Evolutionary conservation across 768 basidiomycete species (phyloP).

Genomic region (Galerina sulciceps): DNA sequence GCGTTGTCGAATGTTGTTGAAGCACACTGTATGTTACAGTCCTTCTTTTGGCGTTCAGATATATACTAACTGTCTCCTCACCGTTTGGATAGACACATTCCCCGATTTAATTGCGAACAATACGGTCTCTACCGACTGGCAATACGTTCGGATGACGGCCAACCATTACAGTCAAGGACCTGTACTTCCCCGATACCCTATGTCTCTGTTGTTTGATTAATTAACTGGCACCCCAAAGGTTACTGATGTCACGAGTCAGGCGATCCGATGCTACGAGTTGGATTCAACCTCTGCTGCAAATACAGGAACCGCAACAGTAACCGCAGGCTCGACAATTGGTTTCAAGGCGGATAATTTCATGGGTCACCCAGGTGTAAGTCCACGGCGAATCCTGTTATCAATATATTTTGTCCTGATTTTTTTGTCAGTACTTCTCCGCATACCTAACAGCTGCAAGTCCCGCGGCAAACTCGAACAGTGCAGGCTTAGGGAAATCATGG

Average conservation of each 20-base stretch:
- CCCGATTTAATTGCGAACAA: constrained; percentile 32
- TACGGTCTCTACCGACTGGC: constrained; percentile 32
- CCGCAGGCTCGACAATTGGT: constrained; percentile 34
- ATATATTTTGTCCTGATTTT: not conserved
- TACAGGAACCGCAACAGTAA: constrained; percentile 32
- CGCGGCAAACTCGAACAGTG: constrained; percentile 38
- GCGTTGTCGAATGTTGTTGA: too few relatives aligned
- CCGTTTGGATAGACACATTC: constrained; percentile 29
- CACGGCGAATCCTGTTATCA: not conserved
- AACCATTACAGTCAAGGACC: constrained; percentile 37
- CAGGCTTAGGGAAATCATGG: constrained; percentile 48
- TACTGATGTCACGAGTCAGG: constrained; percentile 36
- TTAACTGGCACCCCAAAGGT: constrained; percentile 25
- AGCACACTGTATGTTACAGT: too few relatives aligned
- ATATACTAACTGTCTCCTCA: too few relatives aligned
- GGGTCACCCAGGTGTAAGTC: constrained; percentile 36
- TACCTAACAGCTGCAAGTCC: constrained; percentile 36
- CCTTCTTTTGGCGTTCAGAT: too few relatives aligned
- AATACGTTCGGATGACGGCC: constrained; percentile 38
- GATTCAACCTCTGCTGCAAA: constrained; percentile 30
- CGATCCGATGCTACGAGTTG: constrained; percentile 39
- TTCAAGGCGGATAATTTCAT: constrained; percentile 36
- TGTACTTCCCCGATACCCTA: constrained; percentile 20
- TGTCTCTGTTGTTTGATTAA: too few relatives aligned
- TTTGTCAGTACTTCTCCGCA: constrained; percentile 35